These are phyloP conservation scores for Thraustochytrium striatum DNA, from an alignment of 352 stramenopile genomes.

Conservation along the genomic window DNA sequence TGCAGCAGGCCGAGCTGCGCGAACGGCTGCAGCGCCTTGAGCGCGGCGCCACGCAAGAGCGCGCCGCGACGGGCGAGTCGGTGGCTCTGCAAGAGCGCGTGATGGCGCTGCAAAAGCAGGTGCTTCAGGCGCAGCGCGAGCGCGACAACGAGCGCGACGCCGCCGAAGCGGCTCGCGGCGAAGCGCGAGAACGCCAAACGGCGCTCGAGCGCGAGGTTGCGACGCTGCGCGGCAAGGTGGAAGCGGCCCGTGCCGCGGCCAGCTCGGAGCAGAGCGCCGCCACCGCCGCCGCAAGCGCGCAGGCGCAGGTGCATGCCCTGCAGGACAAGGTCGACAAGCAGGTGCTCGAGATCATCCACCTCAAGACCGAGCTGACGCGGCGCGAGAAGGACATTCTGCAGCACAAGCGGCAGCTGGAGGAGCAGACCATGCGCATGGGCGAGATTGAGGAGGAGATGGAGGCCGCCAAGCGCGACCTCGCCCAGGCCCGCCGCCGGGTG, in stretches of 20 bases:
- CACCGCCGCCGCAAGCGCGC: neutral
- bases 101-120: neutral
- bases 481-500: neutral
- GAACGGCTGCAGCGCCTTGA: conserved; percentile 15
- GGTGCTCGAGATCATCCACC: conserved; percentile 35
- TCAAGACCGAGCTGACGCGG: conserved; percentile 28
- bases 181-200: neutral
- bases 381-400: conserved; percentile 16
- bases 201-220: too few relatives aligned
- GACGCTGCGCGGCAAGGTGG: too few relatives aligned
- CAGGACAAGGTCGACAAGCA: conserved; percentile 38
- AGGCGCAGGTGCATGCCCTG: neutral
- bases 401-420: conserved; percentile 13
- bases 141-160: neutral
- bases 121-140: neutral
- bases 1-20: conserved; percentile 29
- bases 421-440: neutral
- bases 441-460: neutral
- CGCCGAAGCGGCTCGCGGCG: neutral
- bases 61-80: neutral
- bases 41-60: neutral
- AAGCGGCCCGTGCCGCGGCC: too few relatives aligned
- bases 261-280: neutral
- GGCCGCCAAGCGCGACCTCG: neutral
- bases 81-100: neutral